phyloP scores from a whole-genome alignment of 768 basidiomycete species.

The Candolleomyces efflorescens region DNA sequence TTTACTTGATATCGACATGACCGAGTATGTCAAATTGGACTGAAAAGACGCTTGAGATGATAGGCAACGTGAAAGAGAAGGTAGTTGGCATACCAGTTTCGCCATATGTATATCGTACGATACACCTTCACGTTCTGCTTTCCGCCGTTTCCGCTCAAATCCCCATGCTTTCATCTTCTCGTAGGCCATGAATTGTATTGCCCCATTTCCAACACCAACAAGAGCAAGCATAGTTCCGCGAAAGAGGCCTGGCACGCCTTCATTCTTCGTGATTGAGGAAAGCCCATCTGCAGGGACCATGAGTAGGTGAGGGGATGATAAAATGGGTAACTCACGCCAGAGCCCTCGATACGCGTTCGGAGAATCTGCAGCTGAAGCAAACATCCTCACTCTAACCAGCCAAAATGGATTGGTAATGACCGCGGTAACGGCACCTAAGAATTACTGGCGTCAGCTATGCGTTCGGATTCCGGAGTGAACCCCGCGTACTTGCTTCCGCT shows the following conservation, averaged over 20 bases:
- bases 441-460: not conserved
- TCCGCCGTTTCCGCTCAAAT: constrained; percentile 70
- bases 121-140: constrained; percentile 55
- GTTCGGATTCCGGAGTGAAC: constrained; percentile 10
- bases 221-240: constrained; percentile 86
- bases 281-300: constrained; percentile 50
- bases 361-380: constrained; percentile 68
- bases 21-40: constrained; percentile 88
- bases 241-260: constrained; percentile 80
- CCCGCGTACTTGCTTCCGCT: constrained; percentile 90
- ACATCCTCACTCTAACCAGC: constrained; percentile 98
- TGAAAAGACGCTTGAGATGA: constrained; percentile 24
- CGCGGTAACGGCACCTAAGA: constrained; percentile 84
- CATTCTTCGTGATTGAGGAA: constrained; percentile 59
- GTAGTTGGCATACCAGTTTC: constrained; percentile 63
- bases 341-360: constrained; percentile 75
- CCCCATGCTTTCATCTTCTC: constrained; percentile 94
- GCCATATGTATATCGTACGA: constrained; percentile 71
- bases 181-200: constrained; percentile 93
- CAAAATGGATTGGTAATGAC: constrained; percentile 96
- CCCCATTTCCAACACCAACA: constrained; percentile 91
- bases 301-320: not conserved
- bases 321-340: constrained; percentile 50
- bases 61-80: not conserved
- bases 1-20: constrained; percentile 92